Evolutionary conservation across 73 alveolate genomes (phyloP).

Genomic region (Paraurostyla sp.): DNA sequence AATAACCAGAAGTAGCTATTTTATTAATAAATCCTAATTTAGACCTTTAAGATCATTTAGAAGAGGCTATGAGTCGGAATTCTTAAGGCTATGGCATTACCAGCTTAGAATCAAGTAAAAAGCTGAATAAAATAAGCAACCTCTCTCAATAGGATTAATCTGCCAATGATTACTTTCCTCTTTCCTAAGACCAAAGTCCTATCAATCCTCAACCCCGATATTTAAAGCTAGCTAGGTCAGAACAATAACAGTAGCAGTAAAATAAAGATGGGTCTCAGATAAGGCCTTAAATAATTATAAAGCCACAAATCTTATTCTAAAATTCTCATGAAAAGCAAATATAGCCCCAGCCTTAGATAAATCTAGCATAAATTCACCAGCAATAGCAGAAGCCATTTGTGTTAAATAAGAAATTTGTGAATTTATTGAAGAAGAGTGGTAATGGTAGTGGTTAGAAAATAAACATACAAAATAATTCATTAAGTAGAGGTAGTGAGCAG

Average conservation of each 20-base stretch:
- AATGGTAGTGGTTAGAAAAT: no score
- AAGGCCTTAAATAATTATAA: no score
- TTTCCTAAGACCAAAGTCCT: no score
- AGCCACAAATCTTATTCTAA: background rate
- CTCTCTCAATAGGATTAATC: background rate
- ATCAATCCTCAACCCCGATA: background rate
- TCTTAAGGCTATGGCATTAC: background rate
- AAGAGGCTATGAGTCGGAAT: background rate
- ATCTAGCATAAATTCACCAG: no score
- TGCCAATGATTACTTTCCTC: no score
- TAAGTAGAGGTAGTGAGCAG: no score
- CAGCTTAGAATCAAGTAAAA: conserved; percentile 4
- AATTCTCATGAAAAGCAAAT: background rate
- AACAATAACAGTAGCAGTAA: background rate
- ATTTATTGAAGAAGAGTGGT: background rate
- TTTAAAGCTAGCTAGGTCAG: background rate
- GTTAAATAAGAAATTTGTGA: conserved; percentile 11
- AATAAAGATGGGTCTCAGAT: no score
- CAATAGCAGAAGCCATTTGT: conserved; percentile 7
- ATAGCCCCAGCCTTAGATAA: background rate
- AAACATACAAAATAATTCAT: background rate
- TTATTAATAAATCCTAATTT: background rate
- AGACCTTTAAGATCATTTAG: background rate
- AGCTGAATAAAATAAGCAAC: background rate
- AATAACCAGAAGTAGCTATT: background rate